Evolutionary conservation across 768 basidiomycete genomes (phyloP).

Genomic region (Hypholoma fasciculare): DNA sequence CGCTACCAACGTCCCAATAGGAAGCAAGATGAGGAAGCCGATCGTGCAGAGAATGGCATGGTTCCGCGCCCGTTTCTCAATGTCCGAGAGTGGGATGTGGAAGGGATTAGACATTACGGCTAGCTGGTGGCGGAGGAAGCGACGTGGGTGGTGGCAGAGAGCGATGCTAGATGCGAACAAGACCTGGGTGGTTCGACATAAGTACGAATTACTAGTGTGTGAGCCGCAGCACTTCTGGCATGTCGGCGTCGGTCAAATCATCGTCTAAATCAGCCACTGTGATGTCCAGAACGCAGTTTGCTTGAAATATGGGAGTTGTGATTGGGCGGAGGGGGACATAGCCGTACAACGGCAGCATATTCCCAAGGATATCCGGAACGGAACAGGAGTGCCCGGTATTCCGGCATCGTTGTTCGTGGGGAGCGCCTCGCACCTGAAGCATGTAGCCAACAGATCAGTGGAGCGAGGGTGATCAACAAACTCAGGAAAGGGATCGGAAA

Average conservation of each 20-base stretch:
- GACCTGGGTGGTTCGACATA: neutral
- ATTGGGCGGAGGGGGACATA: conserved; percentile 1
- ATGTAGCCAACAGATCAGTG: too few relatives aligned
- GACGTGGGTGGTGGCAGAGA: neutral
- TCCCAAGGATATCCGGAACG: conserved; percentile 15
- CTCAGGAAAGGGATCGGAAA: too few relatives aligned
- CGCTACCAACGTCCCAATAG: conserved; percentile 55
- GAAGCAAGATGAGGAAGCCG: conserved; percentile 59
- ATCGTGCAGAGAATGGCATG: conserved; percentile 54
- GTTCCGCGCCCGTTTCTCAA: conserved; percentile 36
- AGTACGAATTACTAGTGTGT: conserved; percentile 10
- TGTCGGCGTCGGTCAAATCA: conserved; percentile 5
- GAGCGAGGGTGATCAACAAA: too few relatives aligned
- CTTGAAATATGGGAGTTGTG: neutral
- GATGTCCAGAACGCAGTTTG: neutral
- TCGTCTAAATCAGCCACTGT: conserved; percentile 1
- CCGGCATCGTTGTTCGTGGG: neutral
- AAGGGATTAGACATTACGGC: neutral
- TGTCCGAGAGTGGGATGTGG: conserved; percentile 6
- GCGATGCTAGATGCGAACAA: neutral
- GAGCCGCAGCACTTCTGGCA: conserved; percentile 17
- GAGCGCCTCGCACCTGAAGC: neutral
- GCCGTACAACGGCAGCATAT: conserved; percentile 6
- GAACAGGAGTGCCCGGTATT: conserved; percentile 9
- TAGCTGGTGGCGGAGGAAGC: neutral